Conservation (phyloP, 2,329 filamentous ascomycete genomes). For the Nakataea oryzae region DNA sequence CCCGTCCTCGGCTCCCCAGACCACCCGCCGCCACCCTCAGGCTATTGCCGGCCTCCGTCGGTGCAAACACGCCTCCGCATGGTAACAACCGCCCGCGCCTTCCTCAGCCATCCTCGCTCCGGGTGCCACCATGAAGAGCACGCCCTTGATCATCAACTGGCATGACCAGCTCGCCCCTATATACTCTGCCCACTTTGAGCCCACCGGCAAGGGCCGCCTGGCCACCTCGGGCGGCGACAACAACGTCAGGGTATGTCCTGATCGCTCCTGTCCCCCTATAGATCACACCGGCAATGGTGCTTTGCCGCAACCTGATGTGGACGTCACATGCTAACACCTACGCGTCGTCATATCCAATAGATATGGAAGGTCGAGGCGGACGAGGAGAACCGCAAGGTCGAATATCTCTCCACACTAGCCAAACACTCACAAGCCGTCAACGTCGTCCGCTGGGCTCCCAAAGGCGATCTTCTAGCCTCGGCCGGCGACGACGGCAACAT, state of each 20-base stretch:
- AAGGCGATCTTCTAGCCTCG: slow-evolving; percentile 86
- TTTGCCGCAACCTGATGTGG: background rate
- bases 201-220: slow-evolving; percentile 78
- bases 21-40: too few relatives aligned
- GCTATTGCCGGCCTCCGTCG: background rate
- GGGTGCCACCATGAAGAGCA: slow-evolving; percentile 71
- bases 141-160: slow-evolving; percentile 96
- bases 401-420: slow-evolving; percentile 80
- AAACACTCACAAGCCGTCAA: slow-evolving; percentile 98
- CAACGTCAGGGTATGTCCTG: slow-evolving; percentile 68
- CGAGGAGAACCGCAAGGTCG: slow-evolving; percentile 79
- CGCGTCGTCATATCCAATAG: slow-evolving; percentile 27
- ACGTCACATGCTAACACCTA: background rate
- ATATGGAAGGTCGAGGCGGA: slow-evolving; percentile 84
- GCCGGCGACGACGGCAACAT: slow-evolving; percentile 97
- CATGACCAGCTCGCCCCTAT: slow-evolving; percentile 95
- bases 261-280: background rate
- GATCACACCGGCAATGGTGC: background rate
- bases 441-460: slow-evolving; percentile 90
- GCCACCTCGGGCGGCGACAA: slow-evolving; percentile 95
- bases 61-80: slow-evolving; percentile 4
- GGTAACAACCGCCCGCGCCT: slow-evolving; percentile 1
- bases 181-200: slow-evolving; percentile 96
- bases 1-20: background rate
- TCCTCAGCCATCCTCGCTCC: slow-evolving; percentile 7